phyloP scores from a whole-genome alignment of 345 rosid species.

The Mercurialis annua region DNA sequence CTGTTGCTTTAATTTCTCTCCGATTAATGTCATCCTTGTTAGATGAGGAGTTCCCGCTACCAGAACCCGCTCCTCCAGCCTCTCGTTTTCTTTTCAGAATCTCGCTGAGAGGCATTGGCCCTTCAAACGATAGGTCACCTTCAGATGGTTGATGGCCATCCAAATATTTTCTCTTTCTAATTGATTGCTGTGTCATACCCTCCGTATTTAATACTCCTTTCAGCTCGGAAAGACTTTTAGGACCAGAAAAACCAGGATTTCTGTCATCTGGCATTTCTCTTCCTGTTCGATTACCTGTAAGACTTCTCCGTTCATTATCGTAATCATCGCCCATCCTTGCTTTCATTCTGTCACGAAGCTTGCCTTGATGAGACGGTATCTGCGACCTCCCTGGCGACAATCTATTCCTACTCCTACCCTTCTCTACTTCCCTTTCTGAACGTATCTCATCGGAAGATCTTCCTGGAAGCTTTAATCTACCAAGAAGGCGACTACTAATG shows the following conservation, averaged over 20 bases:
- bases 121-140: conserved; percentile 57
- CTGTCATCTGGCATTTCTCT: conserved; percentile 50
- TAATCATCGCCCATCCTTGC: conserved; percentile 47
- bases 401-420: conserved; percentile 46
- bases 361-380: conserved; percentile 34
- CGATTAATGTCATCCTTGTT: conserved; percentile 20
- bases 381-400: conserved; percentile 44
- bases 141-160: conserved; percentile 47
- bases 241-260: conserved; percentile 40
- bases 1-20: conserved; percentile 7
- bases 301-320: conserved; percentile 36
- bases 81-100: conserved; percentile 80
- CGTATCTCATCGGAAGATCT: conserved; percentile 38
- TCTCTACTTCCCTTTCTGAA: conserved; percentile 47
- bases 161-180: conserved; percentile 47
- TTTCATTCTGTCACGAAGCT: conserved; percentile 62
- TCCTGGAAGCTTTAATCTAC: conserved; percentile 77
- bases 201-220: conserved; percentile 40
- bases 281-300: conserved; percentile 39
- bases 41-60: conserved; percentile 20
- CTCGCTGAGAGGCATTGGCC: conserved; percentile 84
- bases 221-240: conserved; percentile 61
- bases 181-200: conserved; percentile 35
- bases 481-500: conserved; percentile 59
- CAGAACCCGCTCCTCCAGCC: conserved; percentile 40